Evolutionary conservation across 1,284 basidiomycete genomes (phyloP).

Genomic region (Austroboletus niveus): DNA sequence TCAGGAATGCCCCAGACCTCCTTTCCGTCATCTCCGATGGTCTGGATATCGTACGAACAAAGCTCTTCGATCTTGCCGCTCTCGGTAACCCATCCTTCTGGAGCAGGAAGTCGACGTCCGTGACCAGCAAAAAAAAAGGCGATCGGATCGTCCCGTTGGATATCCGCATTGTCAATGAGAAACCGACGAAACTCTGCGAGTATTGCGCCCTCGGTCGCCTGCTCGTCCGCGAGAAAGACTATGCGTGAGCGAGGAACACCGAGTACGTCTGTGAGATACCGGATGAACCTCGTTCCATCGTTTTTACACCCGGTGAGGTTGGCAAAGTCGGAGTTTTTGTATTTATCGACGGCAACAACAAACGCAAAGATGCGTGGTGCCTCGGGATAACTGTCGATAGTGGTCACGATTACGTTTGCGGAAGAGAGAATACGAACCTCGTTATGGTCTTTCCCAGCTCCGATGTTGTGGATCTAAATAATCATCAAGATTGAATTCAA

Average conservation of each 20-base stretch:
- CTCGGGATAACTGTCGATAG: too few relatives aligned
- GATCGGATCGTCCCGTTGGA: slow-evolving; percentile 57
- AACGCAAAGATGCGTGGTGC: slow-evolving; percentile 48
- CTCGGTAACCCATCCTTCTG: slow-evolving; percentile 50
- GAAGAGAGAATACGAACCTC: too few relatives aligned
- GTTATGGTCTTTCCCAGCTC: too few relatives aligned
- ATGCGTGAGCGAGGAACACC: slow-evolving; percentile 55
- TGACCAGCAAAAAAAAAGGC: slow-evolving; percentile 66
- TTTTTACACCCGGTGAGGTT: slow-evolving; percentile 55
- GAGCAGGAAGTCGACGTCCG: slow-evolving; percentile 49
- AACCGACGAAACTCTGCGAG: slow-evolving; percentile 46
- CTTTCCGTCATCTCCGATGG: slow-evolving; percentile 38
- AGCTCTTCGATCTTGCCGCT: slow-evolving; percentile 48
- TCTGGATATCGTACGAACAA: slow-evolving; percentile 51
- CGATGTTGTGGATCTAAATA: too few relatives aligned
- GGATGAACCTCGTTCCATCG: slow-evolving; percentile 51
- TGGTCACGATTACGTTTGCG: too few relatives aligned
- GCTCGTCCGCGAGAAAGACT: slow-evolving; percentile 46
- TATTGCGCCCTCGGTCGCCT: slow-evolving; percentile 54
- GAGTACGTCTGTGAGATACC: slow-evolving; percentile 50
- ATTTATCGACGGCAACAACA: slow-evolving; percentile 58
- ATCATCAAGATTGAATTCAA: too few relatives aligned
- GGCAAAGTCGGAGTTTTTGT: slow-evolving; percentile 43
- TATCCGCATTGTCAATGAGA: slow-evolving; percentile 50
- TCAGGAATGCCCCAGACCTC: slow-evolving; percentile 43